phyloP scores from a whole-genome alignment of 495 filamentous ascomycete genomes.

The Parathielavia hyrcaniae region DNA sequence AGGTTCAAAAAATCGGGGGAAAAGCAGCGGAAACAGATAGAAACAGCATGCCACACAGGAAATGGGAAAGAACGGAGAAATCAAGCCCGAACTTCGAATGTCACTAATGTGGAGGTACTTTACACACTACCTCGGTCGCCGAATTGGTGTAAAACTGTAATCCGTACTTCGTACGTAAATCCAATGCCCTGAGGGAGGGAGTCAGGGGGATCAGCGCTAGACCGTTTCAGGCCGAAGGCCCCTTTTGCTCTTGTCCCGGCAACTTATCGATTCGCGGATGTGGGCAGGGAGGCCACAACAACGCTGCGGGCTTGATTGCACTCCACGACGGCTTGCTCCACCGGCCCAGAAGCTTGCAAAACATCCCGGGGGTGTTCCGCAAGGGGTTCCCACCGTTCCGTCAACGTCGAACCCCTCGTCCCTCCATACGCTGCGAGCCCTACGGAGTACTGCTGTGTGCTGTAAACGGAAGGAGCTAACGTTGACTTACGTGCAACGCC shows the following conservation, averaged over 20 bases:
- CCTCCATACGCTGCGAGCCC: not conserved
- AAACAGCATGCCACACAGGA: no score
- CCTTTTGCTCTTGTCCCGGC: constrained; percentile 20
- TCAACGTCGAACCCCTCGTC: not conserved
- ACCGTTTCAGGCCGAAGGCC: constrained; percentile 27
- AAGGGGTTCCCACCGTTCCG: constrained; percentile 4
- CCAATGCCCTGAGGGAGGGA: not conserved
- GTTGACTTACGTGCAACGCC: constrained; percentile 9
- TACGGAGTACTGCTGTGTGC: no score
- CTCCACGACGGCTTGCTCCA: not conserved
- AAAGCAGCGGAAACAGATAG: no score
- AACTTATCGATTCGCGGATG: constrained; percentile 28
- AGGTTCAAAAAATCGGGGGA: no score
- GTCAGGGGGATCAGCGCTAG: constrained; percentile 24
- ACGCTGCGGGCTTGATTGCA: constrained; percentile 11
- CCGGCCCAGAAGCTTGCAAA: constrained; percentile 10
- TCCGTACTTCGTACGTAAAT: not conserved
- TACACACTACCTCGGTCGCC: no score
- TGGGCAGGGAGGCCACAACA: constrained; percentile 9
- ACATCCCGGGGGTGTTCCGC: constrained; percentile 14
- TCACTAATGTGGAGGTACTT: no score
- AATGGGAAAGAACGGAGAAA: no score
- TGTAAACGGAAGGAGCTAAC: not conserved
- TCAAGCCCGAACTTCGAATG: no score
- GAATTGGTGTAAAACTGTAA: not conserved